phyloP scores from a whole-genome alignment of 2,329 filamentous ascomycete genomes.

The Aspergillus flavus region DNA sequence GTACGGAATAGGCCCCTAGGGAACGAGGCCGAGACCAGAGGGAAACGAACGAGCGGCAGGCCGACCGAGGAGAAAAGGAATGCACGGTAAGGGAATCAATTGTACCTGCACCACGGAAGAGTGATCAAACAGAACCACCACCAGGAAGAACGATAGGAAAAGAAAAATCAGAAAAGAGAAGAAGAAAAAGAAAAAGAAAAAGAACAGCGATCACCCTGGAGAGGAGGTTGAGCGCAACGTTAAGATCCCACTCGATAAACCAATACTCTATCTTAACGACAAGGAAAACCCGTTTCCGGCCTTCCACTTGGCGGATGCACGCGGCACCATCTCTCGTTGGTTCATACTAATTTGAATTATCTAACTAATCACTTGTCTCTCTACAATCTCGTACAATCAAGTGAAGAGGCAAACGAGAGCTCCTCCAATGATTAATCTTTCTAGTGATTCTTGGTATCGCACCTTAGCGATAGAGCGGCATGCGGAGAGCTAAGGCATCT shows the following conservation, averaged over 20 bases:
- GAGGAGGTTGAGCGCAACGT: background rate
- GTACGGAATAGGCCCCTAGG: constrained; percentile 11
- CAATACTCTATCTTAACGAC: background rate
- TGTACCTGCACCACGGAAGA: constrained; percentile 2
- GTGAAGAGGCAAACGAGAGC: too few relatives aligned
- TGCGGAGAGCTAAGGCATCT: too few relatives aligned
- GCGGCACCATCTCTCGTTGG: background rate
- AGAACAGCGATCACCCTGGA: constrained; percentile 1
- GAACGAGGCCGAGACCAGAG: constrained; percentile 10
- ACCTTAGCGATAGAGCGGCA: too few relatives aligned
- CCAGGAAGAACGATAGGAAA: background rate
- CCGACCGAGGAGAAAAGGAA: constrained; percentile 11
- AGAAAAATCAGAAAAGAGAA: background rate
- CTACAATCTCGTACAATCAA: background rate
- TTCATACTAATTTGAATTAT: too few relatives aligned
- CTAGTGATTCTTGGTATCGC: too few relatives aligned
- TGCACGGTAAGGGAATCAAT: background rate
- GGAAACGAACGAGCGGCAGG: constrained; percentile 19
- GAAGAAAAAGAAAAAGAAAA: background rate
- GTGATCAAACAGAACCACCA: background rate
- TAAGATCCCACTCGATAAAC: background rate
- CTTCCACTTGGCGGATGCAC: background rate
- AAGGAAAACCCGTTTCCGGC: background rate
- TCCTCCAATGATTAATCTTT: too few relatives aligned
- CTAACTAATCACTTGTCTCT: background rate